Conservation (phyloP, 1,284 basidiomycete genomes). For the Wallemia ichthyophaga region DNA sequence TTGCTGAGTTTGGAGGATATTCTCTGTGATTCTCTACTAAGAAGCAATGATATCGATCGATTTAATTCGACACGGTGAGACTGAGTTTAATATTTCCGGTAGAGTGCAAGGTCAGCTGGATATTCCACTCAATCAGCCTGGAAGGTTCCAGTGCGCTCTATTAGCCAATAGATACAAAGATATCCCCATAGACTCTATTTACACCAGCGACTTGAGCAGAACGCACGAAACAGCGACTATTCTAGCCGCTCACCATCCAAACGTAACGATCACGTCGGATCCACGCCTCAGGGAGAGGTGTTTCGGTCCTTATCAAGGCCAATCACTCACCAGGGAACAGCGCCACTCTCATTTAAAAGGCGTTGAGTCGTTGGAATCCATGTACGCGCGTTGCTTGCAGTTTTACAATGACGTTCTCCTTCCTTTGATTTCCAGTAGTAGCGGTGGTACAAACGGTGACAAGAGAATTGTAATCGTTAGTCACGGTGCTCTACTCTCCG, state of each 20-base stretch:
- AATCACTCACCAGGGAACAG: neutral
- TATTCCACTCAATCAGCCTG: constrained; percentile 6
- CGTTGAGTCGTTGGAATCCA: neutral
- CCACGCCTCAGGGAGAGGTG: neutral
- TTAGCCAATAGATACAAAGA: neutral
- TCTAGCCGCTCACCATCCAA: neutral
- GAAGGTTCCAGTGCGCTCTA: constrained; percentile 4
- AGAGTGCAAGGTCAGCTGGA: constrained; percentile 8
- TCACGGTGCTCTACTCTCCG: neutral
- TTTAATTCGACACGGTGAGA: constrained; percentile 7
- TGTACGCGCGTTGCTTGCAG: neutral
- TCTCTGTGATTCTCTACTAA: neutral
- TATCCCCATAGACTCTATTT: neutral
- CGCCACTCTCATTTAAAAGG: neutral
- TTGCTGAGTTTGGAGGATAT: neutral
- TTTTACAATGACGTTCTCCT: neutral
- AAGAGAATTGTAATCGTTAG: neutral
- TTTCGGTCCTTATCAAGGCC: neutral
- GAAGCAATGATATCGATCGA: neutral
- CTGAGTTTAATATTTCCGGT: constrained; percentile 5
- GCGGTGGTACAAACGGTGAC: too few species aligned
- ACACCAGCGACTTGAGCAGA: neutral
- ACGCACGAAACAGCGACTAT: neutral
- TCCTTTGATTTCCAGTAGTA: neutral
- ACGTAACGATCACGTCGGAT: neutral